phyloP scores from a whole-genome alignment of 345 rosid species.

The Chamaenerion angustifolium region DNA sequence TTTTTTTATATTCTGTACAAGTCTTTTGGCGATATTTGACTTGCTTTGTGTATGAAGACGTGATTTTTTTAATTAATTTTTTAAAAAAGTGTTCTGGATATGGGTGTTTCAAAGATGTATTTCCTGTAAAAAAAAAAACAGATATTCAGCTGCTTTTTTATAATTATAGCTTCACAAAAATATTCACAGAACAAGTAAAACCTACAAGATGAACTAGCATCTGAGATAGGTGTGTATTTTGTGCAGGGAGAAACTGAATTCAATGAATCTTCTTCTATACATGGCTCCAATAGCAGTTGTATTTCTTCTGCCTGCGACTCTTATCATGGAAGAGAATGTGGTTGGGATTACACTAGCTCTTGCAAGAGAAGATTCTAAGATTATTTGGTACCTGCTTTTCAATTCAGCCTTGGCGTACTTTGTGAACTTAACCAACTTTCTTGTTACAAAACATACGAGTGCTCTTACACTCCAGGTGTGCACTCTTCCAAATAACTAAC shows the following conservation, averaged over 20 bases:
- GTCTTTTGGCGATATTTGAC: too few relatives aligned
- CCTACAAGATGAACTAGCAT: too few relatives aligned
- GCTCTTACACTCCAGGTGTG: slow-evolving; percentile 90
- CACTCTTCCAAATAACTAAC: not conserved
- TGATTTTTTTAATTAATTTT: too few relatives aligned
- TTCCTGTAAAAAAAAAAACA: too few relatives aligned
- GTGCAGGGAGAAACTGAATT: slow-evolving; percentile 85
- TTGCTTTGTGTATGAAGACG: too few relatives aligned
- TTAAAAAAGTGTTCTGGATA: too few relatives aligned
- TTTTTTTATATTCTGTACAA: too few relatives aligned
- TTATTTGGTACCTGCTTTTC: slow-evolving; percentile 85
- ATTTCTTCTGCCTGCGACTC: slow-evolving; percentile 79
- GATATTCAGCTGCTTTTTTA: too few relatives aligned
- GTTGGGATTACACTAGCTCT: slow-evolving; percentile 92
- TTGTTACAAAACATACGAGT: slow-evolving; percentile 97
- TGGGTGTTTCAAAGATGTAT: too few relatives aligned
- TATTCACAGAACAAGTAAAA: too few relatives aligned
- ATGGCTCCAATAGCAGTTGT: slow-evolving; percentile 97
- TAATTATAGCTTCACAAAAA: too few relatives aligned
- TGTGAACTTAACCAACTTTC: slow-evolving; percentile 87
- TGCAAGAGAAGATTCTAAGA: slow-evolving; percentile 73
- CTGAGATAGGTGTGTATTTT: too few relatives aligned
- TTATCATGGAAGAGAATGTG: slow-evolving; percentile 83
- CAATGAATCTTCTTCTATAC: slow-evolving; percentile 94
- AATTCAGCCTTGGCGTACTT: slow-evolving; percentile 86